Percentiles rank a stretch among this genome's conserved stretches.
Conservation (phyloP, 306 rosid species). For the Vachellia collinsii region DNA sequence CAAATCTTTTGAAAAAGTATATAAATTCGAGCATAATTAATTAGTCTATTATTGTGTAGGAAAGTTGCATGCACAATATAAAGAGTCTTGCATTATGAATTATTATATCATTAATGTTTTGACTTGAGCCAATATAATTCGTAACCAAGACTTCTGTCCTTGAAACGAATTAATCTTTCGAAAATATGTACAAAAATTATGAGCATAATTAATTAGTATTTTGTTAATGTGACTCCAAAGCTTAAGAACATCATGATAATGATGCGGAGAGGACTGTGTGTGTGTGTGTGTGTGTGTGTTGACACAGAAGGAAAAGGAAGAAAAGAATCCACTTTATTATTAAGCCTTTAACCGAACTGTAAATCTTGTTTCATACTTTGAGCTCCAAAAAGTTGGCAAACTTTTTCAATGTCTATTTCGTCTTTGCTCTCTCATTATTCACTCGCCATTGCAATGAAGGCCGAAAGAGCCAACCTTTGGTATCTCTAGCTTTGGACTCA, state of each 20-base stretch:
- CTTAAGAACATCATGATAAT: neutral
- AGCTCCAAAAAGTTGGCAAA: neutral
- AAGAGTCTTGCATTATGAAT: too few relatives aligned
- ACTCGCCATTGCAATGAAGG: neutral
- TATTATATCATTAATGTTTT: neutral
- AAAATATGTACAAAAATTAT: too few relatives aligned
- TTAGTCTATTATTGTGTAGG: neutral
- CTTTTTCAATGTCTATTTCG: neutral
- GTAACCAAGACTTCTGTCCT: neutral
- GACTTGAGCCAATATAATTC: neutral
- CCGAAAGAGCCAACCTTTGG: neutral
- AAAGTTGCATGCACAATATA: neutral
- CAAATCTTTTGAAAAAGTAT: neutral
- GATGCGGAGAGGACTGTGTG: neutral
- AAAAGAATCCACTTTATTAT: neutral
- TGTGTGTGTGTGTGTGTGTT: too few relatives aligned
- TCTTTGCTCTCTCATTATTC: neutral
- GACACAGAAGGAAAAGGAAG: neutral
- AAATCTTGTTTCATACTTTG: neutral
- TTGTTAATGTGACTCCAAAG: neutral
- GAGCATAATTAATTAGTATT: too few relatives aligned
- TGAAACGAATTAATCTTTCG: too few relatives aligned
- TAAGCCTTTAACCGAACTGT: neutral
- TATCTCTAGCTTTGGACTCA: neutral
- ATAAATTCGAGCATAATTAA: neutral